These are phyloP conservation scores for Zopfochytrium polystomum DNA, from an alignment of 371 early-diverging fungal genomes.

Conservation along the genomic window DNA sequence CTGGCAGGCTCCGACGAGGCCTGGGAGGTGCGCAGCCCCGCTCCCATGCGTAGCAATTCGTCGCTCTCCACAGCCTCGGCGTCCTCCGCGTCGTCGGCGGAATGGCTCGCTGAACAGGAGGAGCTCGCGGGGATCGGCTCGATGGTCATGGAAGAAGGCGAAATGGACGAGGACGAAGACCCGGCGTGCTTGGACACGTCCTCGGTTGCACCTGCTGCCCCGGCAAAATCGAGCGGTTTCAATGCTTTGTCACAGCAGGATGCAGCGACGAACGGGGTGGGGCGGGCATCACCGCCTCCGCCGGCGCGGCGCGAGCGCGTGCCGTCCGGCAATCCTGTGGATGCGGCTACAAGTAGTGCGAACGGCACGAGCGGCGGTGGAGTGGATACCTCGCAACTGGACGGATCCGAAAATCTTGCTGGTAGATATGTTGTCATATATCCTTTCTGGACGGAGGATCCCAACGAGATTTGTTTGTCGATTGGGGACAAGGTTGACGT, in stretches of 20 bases:
- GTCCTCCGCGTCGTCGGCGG: too few species aligned
- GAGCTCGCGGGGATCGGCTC: too few species aligned
- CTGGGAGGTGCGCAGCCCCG: too few species aligned
- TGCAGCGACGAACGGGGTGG: neutral
- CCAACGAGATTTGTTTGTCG: neutral
- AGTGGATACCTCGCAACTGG: neutral
- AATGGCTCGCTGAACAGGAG: too few species aligned
- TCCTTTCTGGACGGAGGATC: neutral
- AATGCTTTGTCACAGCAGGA: too few species aligned
- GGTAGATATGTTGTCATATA: neutral
- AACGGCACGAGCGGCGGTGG: neutral
- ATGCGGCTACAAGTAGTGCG: neutral
- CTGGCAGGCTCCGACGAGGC: too few species aligned
- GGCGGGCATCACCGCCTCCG: neutral
- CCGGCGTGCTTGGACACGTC: neutral
- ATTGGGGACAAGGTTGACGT: neutral
- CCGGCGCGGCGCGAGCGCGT: too few species aligned
- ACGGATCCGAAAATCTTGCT: neutral
- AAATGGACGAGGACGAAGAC: constrained; percentile 1
- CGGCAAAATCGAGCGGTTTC: too few species aligned
- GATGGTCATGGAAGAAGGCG: constrained; percentile 2
- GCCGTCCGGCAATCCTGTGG: too few species aligned
- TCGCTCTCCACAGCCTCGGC: too few species aligned
- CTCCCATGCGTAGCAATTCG: too few species aligned
- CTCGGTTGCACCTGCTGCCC: too few species aligned